A percentile compares a stretch with the other conserved stretches of the same genome.
These are phyloP conservation scores for Lactarius sanguifluus DNA, from an alignment of 768 basidiomycete genomes.

Conservation along the genomic window DNA sequence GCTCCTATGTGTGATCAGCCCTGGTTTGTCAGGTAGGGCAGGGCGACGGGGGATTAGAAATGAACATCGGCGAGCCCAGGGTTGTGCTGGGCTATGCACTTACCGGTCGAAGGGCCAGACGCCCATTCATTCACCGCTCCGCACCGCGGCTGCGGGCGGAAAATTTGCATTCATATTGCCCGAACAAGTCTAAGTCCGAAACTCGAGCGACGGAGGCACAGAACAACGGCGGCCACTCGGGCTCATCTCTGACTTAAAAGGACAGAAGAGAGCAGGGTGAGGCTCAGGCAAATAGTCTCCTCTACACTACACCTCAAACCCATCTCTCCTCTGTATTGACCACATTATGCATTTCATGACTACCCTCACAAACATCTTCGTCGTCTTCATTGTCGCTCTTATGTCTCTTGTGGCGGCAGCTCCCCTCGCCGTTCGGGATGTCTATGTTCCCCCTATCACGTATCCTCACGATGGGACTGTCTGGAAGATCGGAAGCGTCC, in stretches of 20 bases:
- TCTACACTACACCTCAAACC: background rate
- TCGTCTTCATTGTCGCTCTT: conserved; percentile 6
- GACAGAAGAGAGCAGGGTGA: background rate
- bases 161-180: background rate
- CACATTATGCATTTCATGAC: conserved; percentile 17
- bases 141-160: background rate
- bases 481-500: conserved; percentile 31
- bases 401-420: conserved; percentile 6
- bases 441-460: conserved; percentile 33
- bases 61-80: background rate
- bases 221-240: background rate
- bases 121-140: background rate
- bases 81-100: background rate
- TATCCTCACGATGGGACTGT: conserved; percentile 31
- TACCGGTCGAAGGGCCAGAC: background rate
- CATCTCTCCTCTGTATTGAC: background rate
- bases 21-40: background rate
- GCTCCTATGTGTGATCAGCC: background rate
- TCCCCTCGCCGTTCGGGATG: conserved; percentile 29
- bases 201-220: background rate
- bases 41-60: conserved; percentile 3
- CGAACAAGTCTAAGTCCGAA: background rate
- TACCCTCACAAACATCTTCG: conserved; percentile 1
- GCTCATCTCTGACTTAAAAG: conserved; percentile 1
- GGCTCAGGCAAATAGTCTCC: conserved; percentile 1